phyloP scores from a whole-genome alignment of 257 asterid species.

The Ophiorrhiza pumila region DNA sequence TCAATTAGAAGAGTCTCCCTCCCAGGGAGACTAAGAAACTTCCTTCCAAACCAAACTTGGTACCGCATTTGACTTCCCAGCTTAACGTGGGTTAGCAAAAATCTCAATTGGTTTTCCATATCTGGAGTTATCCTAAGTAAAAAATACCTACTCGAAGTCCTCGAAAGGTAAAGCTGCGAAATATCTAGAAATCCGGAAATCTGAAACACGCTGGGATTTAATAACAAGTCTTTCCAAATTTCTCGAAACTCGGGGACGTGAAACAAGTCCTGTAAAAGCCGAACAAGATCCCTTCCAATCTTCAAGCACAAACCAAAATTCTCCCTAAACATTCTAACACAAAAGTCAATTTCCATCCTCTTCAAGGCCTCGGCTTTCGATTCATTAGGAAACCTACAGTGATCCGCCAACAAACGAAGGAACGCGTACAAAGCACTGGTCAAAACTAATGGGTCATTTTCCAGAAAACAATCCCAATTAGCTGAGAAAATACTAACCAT shows the following conservation, averaged over 20 bases:
- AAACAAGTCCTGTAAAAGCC: constrained; percentile 83
- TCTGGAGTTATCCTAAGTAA: constrained; percentile 77
- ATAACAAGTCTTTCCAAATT: constrained; percentile 69
- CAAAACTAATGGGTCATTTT: constrained; percentile 54
- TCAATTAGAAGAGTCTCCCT: constrained; percentile 50
- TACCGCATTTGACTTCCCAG: constrained; percentile 64
- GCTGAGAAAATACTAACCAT: constrained; percentile 45
- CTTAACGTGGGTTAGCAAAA: constrained; percentile 65
- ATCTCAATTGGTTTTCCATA: constrained; percentile 78
- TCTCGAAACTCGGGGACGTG: constrained; percentile 61
- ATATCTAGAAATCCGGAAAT: constrained; percentile 45
- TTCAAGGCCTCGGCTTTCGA: constrained; percentile 43
- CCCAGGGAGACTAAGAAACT: constrained; percentile 51
- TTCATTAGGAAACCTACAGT: constrained; percentile 40
- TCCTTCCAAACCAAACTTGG: constrained; percentile 71
- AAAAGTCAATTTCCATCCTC: constrained; percentile 57
- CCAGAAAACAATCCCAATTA: constrained; percentile 58
- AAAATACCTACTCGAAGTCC: constrained; percentile 63
- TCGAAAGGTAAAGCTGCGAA: constrained; percentile 40
- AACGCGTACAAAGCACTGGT: constrained; percentile 61
- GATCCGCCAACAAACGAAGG: constrained; percentile 71
- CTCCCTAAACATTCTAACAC: constrained; percentile 56
- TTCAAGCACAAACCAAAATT: constrained; percentile 55
- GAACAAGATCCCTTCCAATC: constrained; percentile 77
- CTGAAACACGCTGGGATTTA: constrained; percentile 43